Base-by-base conservation (phyloP, 345 rosid species). In the Populus alba region DNA sequence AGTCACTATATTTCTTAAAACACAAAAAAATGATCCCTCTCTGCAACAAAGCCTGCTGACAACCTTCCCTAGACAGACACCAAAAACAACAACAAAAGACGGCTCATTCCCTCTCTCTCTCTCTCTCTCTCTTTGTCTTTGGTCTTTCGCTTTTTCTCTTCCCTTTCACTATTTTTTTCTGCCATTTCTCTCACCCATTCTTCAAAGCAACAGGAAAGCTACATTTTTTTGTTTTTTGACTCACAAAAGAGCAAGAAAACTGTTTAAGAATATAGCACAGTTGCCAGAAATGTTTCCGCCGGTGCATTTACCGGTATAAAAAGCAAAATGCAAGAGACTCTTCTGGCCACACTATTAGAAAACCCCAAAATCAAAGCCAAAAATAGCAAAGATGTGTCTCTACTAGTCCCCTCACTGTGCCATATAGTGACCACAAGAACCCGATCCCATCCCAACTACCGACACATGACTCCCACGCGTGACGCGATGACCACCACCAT, bases 381-480 rank as follows among this genome's bases (percentile, higher is more conserved):
- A 16, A 53, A 39, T 20, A 72, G 20, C 53, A 67, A 57, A 22
- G 70, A 47, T 3, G 7, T 23, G 1, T 11, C 59, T 10, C 25
- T 31, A 2, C 39, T 79, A 5, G 11, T 49, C 74, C 65, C 45
- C 20, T 17, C 76, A 0, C 43, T 9, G 8, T 25, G 20, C 47
- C 66, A 49, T 37, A 16, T 75, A 3, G 18, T 74, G 8, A 15
- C 73, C 17, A 38, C 38, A 3, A 73, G 68, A 20, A 23, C 35
- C 29, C 72, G 51, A 12, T 53, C 78, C 38, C 78, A 70, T 22
- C 75, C 73, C 23, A 70, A 25, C 79, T 35, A 59, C 37, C 31
- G 80, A 71, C 78, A 80, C 77, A 75, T 81, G 17, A 73, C 78
- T 0, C 84, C 84, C 74, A 77, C 83, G 55, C 77, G 65, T 70